Evolutionary conservation across 1,284 basidiomycete genomes (phyloP), one percentile per base, ranked within the genome.

Genomic region (Tylopilus sp.): DNA sequence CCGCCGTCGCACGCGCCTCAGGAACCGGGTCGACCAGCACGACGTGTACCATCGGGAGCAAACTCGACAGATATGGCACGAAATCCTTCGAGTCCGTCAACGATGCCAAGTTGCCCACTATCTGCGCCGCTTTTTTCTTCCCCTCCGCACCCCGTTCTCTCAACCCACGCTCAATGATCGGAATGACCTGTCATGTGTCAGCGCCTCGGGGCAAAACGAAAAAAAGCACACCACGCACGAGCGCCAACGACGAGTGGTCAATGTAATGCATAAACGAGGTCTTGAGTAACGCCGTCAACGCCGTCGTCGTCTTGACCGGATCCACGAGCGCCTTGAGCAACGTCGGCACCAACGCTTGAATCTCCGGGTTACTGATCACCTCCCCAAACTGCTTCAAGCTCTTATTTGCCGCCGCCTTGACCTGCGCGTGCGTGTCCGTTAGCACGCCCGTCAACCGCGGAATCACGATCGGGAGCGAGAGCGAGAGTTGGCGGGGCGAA

Each of bases 241-340:
- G 82, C 24, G 98, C 98, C n/a, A 99, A 84, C 5, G 98, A 99
- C 1, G 98, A 98, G 58, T 97, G 95, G 74, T 99, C 98, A 71
- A 99, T 97, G 76, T 98, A 99, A 78, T 99, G 98, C 81, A 96
- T 95, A 81, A 99, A 99, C 10, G 95, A 96, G 13, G 95, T 99
- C 80, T 96, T 95, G 67, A 99, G 85, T 47, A 99, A 84, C 0
- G 92, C 87, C 33, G 91, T 83, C 63, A 99, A 83, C 1, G 97
- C 98, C 66, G 85, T 90, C 13, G 93, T 88, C 9, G 96, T 99
- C 83, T 97, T 98, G 0, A 90, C 90, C 10, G 98, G 98, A 80
- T 99, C 97, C 33, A 98, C 96, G 71, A 99, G 87, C 2, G 98
- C 98, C 79, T 97, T 98, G 74, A 99, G 89, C 69, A 99, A 89